phyloP scores from a whole-genome alignment of 2,329 filamentous ascomycete genomes.

The Nakataea oryzae region DNA sequence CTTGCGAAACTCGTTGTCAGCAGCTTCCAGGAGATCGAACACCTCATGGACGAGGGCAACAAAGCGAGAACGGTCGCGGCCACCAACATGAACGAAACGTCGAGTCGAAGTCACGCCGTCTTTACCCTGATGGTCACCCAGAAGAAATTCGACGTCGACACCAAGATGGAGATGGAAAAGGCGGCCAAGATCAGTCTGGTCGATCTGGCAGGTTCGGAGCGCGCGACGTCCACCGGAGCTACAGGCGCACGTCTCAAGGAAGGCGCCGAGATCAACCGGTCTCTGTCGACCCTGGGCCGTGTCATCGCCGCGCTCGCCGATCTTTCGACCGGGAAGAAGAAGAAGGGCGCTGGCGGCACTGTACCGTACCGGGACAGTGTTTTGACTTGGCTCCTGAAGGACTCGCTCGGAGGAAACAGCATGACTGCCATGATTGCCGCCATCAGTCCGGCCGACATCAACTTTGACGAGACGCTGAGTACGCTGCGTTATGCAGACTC shows the following conservation, averaged over 20 bases:
- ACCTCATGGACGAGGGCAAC: constrained; percentile 85
- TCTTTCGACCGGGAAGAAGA: constrained; percentile 45
- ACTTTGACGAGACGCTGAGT: constrained; percentile 89
- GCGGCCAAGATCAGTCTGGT: constrained; percentile 89
- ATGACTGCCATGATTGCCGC: constrained; percentile 99
- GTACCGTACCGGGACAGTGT: constrained; percentile 91
- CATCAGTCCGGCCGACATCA: constrained; percentile 71
- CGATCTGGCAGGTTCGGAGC: constrained; percentile 88
- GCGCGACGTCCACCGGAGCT: constrained; percentile 90
- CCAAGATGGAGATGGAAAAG: constrained; percentile 95
- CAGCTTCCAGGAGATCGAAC: constrained; percentile 76
- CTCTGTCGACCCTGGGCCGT: constrained; percentile 84
- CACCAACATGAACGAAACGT: constrained; percentile 99
- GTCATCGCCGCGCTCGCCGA: constrained; percentile 87
- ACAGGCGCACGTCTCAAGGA: constrained; percentile 85
- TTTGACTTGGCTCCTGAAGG: constrained; percentile 79
- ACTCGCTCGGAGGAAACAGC: constrained; percentile 89
- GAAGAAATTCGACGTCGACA: constrained; percentile 93
- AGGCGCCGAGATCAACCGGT: constrained; percentile 98
- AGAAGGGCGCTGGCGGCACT: constrained; percentile 19
- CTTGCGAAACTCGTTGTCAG: constrained; percentile 79
- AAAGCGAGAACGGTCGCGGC: constrained; percentile 78
- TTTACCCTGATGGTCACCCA: constrained; percentile 98
- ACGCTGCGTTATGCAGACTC: constrained; percentile 96
- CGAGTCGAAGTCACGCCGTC: constrained; percentile 89